phyloP scores from a whole-genome alignment of 768 basidiomycete genomes.

The Mycena galericulata region DNA sequence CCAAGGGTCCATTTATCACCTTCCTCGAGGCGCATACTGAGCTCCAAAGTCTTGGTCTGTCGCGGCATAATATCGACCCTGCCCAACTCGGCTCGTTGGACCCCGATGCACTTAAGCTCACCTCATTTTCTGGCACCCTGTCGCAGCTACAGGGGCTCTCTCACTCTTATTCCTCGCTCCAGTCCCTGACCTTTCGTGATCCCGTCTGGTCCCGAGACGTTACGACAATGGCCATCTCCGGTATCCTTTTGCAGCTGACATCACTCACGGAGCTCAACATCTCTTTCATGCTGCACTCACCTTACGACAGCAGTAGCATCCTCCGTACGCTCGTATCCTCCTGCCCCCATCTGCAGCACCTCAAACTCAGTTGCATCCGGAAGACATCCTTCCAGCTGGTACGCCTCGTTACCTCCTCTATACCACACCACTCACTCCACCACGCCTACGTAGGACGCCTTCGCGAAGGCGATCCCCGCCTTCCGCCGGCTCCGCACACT shows the following conservation, averaged over 20 bases:
- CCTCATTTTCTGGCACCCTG: constrained; percentile 74
- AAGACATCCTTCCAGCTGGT: constrained; percentile 83
- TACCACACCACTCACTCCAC: neutral
- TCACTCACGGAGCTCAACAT: constrained; percentile 70
- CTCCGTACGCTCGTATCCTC: constrained; percentile 74
- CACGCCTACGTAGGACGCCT: constrained; percentile 58
- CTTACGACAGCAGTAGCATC: constrained; percentile 79
- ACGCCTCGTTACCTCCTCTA: constrained; percentile 36
- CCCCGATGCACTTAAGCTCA: constrained; percentile 61
- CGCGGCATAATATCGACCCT: constrained; percentile 65
- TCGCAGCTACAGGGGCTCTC: constrained; percentile 74
- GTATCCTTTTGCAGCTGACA: constrained; percentile 67
- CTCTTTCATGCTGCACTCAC: constrained; percentile 75
- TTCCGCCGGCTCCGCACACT: constrained; percentile 75
- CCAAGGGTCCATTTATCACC: constrained; percentile 69
- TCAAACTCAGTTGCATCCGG: constrained; percentile 74
- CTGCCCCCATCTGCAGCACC: constrained; percentile 72
- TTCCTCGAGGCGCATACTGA: constrained; percentile 77
- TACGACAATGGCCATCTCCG: constrained; percentile 70
- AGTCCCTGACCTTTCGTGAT: constrained; percentile 72
- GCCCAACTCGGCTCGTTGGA: constrained; percentile 63
- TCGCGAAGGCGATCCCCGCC: constrained; percentile 71
- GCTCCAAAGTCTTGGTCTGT: constrained; percentile 63
- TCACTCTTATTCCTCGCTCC: constrained; percentile 60
- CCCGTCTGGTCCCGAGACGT: constrained; percentile 76